Base-by-base conservation (phyloP, 371 early-diverging fungal genomes). In the Apophysomyces elegans region DNA sequence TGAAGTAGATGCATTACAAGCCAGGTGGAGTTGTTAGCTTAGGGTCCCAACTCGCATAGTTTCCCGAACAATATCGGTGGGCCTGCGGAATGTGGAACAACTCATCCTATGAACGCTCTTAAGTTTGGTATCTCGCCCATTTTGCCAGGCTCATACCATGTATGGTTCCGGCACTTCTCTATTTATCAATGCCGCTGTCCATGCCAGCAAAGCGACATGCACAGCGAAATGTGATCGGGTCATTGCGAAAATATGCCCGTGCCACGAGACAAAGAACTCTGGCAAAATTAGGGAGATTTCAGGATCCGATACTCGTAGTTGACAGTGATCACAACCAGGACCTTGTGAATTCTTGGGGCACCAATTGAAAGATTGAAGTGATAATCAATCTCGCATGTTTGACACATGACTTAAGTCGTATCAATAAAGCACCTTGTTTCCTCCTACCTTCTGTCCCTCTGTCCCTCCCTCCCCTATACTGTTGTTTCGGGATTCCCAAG, bases 1-100 rank as follows among this genome's bases (percentile, higher is more conserved):
- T 39, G 7, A 13, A 56, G 9, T 21, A 57, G 21, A 46, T 16
- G 32, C 2, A 46, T 67, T 93, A 98, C 89, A 97, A 84, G 13
- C 97, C 98, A 18, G 98, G 98, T 38, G 97, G 98, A 26, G 98
- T 98, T 5, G 98, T 98, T 37, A 98, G 73, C 76, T 96, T 98
- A 35, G 91, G 91, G 73, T 98, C 94, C 92, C 96, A 97, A 8
- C 70, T 71, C 56, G 58, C 63, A 66, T 84, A 97, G 60, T 86
- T 74, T 13, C 90, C 91, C 2, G 65, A 58, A 67, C 96, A 96
- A 77, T 95, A 98, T 6, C 74, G 82, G 69, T 93, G 93, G 11
- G 96, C 95, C 75, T 97, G 97, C 18, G 91, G 91, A 35, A 95
- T 75, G 73, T 98, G 98, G 82, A 97, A 98, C 37, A 91, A 84